Evolutionary conservation across 495 filamentous ascomycete species (phyloP).

Genomic region (Xylaria curta): DNA sequence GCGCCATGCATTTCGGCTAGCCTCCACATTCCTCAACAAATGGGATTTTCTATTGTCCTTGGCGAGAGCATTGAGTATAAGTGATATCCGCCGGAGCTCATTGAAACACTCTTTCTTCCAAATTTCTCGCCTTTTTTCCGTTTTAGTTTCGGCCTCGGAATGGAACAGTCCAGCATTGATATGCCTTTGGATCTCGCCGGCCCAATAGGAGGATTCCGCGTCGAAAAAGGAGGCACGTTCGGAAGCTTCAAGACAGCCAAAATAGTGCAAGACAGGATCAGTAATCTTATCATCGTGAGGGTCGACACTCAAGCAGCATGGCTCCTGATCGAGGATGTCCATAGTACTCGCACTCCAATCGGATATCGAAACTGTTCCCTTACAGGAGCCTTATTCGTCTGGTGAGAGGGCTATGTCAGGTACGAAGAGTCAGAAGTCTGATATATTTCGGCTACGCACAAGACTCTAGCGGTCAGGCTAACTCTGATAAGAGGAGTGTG

Average conservation of each 20-base stretch:
- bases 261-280: slow-evolving; percentile 37
- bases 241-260: slow-evolving; percentile 34
- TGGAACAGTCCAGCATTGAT: background rate
- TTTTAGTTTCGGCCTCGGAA: slow-evolving; percentile 14
- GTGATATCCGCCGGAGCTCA: slow-evolving; percentile 32
- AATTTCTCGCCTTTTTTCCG: slow-evolving; percentile 32
- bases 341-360: background rate
- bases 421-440: background rate
- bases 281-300: slow-evolving; percentile 36
- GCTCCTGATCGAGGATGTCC: background rate
- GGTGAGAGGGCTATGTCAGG: no score
- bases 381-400: background rate
- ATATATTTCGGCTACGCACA: background rate
- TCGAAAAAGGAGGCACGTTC: slow-evolving; percentile 36
- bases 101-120: slow-evolving; percentile 26
- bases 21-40: background rate
- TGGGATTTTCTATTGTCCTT: slow-evolving; percentile 3
- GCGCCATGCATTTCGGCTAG: slow-evolving; percentile 1
- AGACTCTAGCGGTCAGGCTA: background rate
- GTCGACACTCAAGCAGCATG: slow-evolving; percentile 33
- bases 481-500: background rate
- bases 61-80: slow-evolving; percentile 30
- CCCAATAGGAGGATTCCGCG: slow-evolving; percentile 25
- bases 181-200: slow-evolving; percentile 21
- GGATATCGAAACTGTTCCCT: background rate